These are phyloP conservation scores for Spergularia azorica DNA, from an alignment of 179 eudicot genomes.

Conservation along the genomic window DNA sequence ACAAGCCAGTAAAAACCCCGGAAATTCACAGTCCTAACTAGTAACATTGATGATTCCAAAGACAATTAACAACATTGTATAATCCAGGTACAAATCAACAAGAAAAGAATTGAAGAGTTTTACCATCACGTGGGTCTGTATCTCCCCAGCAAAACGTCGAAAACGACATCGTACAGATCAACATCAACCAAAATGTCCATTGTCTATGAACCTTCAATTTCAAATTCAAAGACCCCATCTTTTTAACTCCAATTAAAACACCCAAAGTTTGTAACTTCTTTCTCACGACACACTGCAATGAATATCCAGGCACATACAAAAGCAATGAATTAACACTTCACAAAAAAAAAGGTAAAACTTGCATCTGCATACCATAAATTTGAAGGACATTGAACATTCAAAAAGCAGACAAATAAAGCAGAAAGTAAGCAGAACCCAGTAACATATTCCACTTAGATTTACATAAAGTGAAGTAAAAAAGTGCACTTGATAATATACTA, in stretches of 20 bases:
- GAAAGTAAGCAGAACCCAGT: constrained; percentile 27
- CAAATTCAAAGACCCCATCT: constrained; percentile 39
- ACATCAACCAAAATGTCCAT: constrained; percentile 42
- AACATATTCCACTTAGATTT: background rate
- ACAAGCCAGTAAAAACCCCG: too few species aligned
- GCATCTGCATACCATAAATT: constrained; percentile 4
- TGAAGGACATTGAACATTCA: constrained; percentile 26
- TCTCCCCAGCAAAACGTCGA: constrained; percentile 43
- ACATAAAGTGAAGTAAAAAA: constrained; percentile 2
- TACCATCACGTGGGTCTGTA: constrained; percentile 90
- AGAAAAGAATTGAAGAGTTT: background rate
- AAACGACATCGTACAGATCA: constrained; percentile 35
- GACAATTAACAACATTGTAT: background rate
- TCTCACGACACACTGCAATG: constrained; percentile 17
- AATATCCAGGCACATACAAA: background rate
- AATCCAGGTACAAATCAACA: background rate
- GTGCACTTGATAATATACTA: background rate
- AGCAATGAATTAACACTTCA: background rate
- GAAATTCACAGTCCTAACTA: too few species aligned
- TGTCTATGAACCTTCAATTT: constrained; percentile 33
- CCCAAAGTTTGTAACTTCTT: background rate
- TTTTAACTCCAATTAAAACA: background rate
- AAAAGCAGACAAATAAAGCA: constrained; percentile 25
- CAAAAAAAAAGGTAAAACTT: constrained; percentile 8
- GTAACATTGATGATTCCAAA: too few species aligned